Evolutionary conservation across 1,284 basidiomycete genomes (phyloP).

Genomic region (Apiotrichum akiyoshidainum): DNA sequence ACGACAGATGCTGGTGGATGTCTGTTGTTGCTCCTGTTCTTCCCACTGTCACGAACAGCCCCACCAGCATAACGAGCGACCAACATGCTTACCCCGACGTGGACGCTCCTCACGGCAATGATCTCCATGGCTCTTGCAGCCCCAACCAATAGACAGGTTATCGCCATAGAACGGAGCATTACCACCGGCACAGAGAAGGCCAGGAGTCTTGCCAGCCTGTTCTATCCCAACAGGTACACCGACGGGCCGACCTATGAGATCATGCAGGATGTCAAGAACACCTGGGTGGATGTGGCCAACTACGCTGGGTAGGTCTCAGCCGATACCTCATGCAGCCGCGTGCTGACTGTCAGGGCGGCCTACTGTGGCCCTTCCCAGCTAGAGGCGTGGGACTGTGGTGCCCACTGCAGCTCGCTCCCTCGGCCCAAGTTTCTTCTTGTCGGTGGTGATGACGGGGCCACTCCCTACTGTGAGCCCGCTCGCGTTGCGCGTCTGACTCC

Average conservation of each 20-base stretch:
- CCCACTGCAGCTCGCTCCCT: not conserved
- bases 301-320: not conserved
- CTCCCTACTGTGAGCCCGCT: slow-evolving; percentile 3
- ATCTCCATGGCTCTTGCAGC: no score
- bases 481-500: not conserved
- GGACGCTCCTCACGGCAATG: no score
- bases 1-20: no score
- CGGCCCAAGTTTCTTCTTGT: not conserved
- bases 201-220: not conserved
- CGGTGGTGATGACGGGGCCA: slow-evolving; percentile 7
- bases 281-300: not conserved
- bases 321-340: not conserved
- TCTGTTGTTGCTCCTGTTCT: no score
- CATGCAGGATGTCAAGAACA: not conserved
- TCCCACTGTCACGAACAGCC: no score
- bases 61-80: no score
- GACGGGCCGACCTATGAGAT: not conserved
- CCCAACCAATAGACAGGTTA: no score
- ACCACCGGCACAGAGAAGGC: not conserved
- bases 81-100: no score
- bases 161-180: no score
- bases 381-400: slow-evolving; percentile 3
- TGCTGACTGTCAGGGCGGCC: not conserved
- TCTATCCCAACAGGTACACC: not conserved
- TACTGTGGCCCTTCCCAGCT: not conserved